phyloP scores from a whole-genome alignment of 768 basidiomycete species.

The Dictyophora rubrovolvata region DNA sequence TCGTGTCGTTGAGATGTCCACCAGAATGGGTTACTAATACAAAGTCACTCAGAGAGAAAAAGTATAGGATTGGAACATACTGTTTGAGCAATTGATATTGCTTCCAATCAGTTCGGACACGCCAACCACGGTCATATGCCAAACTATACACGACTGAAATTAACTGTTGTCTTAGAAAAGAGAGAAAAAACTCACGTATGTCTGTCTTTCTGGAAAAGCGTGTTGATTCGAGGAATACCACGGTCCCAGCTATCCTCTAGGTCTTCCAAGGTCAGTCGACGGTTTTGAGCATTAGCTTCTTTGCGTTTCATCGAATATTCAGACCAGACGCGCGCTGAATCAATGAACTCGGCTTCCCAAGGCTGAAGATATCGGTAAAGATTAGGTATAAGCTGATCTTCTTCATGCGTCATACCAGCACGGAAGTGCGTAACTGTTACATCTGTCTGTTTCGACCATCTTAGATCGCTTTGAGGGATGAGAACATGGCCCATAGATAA shows the following conservation, averaged over 20 bases:
- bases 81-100: conserved; percentile 91
- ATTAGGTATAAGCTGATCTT: conserved; percentile 93
- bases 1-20: conserved; percentile 98
- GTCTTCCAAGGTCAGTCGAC: conserved; percentile 93
- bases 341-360: conserved; percentile 96
- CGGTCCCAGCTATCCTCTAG: conserved; percentile 98
- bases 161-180: conserved; percentile 1
- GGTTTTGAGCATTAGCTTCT: conserved; percentile 98
- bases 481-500: conserved; percentile 98
- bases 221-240: conserved; percentile 97
- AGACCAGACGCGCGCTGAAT: conserved; percentile 97
- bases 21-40: conserved; percentile 86
- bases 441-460: conserved; percentile 98
- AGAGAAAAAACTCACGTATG: conserved; percentile 52
- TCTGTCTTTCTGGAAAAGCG: conserved; percentile 96
- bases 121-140: conserved; percentile 98
- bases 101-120: conserved; percentile 96
- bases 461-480: conserved; percentile 93
- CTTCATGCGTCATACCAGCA: conserved; percentile 95
- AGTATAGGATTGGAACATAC: conserved; percentile 31
- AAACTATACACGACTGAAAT: conserved; percentile 34
- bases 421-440: conserved; percentile 98
- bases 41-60: background rate
- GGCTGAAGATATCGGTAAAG: conserved; percentile 94
- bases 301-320: conserved; percentile 99